phyloP scores from a whole-genome alignment of 768 basidiomycete species.

The Phallus indusiatus region DNA sequence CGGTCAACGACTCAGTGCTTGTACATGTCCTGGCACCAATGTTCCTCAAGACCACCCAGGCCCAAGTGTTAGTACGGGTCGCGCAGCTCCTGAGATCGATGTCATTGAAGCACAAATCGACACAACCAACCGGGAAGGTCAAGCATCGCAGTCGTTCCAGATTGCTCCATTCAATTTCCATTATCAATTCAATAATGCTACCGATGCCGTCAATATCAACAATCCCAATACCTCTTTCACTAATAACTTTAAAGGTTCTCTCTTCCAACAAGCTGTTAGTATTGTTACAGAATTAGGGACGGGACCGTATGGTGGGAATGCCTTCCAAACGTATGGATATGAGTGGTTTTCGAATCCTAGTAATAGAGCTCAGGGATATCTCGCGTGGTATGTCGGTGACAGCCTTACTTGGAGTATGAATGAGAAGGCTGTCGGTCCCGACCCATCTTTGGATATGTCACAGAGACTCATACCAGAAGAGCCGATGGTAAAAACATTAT shows the following conservation, averaged over 20 bases:
- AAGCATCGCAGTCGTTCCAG: constrained; percentile 78
- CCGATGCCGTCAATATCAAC: constrained; percentile 44
- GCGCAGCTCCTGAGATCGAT: constrained; percentile 90
- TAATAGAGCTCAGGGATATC: constrained; percentile 56
- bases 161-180: constrained; percentile 67
- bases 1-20: constrained; percentile 80
- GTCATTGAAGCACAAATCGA: constrained; percentile 79
- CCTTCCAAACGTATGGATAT: constrained; percentile 57
- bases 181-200: constrained; percentile 49
- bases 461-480: constrained; percentile 75
- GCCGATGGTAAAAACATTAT: constrained; percentile 58
- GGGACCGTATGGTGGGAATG: constrained; percentile 43
- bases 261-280: constrained; percentile 68
- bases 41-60: constrained; percentile 66
- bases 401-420: constrained; percentile 63
- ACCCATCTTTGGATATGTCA: constrained; percentile 46
- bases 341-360: constrained; percentile 78
- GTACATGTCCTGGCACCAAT: constrained; percentile 66
- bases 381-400: constrained; percentile 74
- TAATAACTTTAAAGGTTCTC: constrained; percentile 64
- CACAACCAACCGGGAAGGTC: constrained; percentile 36
- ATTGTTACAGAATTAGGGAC: constrained; percentile 49
- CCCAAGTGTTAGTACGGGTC: constrained; percentile 50
- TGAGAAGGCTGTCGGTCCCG: constrained; percentile 56
- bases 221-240: constrained; percentile 39